Base-by-base conservation (phyloP, 2,329 filamentous ascomycete genomes). In the Sarocladiaceae sp. region DNA sequence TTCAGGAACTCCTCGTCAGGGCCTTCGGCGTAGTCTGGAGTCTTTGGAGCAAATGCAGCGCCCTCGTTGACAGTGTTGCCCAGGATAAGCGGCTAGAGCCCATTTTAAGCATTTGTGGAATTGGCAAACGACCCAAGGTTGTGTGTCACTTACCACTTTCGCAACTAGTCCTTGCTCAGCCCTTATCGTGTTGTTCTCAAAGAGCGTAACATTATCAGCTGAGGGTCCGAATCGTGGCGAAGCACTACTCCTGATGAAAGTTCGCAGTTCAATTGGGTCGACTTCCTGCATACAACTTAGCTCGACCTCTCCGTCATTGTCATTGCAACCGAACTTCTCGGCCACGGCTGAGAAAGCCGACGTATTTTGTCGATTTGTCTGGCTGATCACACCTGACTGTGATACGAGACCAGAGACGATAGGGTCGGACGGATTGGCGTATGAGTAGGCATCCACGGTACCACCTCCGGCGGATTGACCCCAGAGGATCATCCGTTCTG, bases 401-500 rank as follows among this genome's bases (percentile, higher is more conserved):
- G 71, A 63, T 51, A 80, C 74, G 10, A 78, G 62, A 3, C 69
- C 75, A 6, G 66, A 60, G 15, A 71, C 69, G 22, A 80, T 80
- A 4, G 77, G 74, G 36, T 80, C 73, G 0, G 72, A 52, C 2
- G 57, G 46, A 74, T 73, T 77, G 3, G 77, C 73, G 50, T 77
- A 79, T 3, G 72, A 67, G 64, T 72, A 76, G 58, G 72, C 71
- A 56, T 79, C 76, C 0, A 72, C 71, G 1, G 68, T 61, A 0
- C 71, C 64, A 1, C 66, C 60, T 0, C 66, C 66, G 0, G 66
- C 65, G 2, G 65, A 67, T 54, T 69, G 62, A 2, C 66, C 66
- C 3, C 59, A 56, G 17, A 67, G 61, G 17, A 65, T 67, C 17
- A 69, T 66, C 23, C 62, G 64, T 2, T 44, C 36, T 1, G 63